These are phyloP conservation scores for Extremus antarcticus DNA, from an alignment of 495 filamentous ascomycete species.

Conservation along the genomic window DNA sequence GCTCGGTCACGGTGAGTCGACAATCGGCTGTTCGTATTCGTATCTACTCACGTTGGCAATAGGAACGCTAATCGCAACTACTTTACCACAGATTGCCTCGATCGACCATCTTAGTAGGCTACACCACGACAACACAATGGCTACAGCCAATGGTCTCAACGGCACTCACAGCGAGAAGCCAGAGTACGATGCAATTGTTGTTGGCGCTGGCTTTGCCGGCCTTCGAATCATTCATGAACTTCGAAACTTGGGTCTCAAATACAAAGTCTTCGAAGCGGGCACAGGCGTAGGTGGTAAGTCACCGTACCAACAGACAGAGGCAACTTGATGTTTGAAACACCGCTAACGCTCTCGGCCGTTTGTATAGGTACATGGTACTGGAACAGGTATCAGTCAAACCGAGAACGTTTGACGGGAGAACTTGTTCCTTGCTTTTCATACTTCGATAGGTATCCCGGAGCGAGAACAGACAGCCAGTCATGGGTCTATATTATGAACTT, in stretches of 20 bases:
- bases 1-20: no score
- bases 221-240: conserved; percentile 1
- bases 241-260: background rate
- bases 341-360: no score
- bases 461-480: conserved; percentile 33
- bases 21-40: no score
- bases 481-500: conserved; percentile 27
- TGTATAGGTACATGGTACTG: conserved; percentile 20
- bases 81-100: background rate
- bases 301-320: no score
- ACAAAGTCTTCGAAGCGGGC: conserved; percentile 17
- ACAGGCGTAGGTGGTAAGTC: conserved; percentile 11
- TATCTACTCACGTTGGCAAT: no score
- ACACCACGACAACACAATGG: background rate
- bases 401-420: no score
- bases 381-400: conserved; percentile 5
- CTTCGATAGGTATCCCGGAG: conserved; percentile 5
- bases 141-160: background rate
- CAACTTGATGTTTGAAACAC: no score
- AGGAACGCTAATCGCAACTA: no score
- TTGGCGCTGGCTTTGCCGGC: conserved; percentile 8
- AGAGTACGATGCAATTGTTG: conserved; percentile 5
- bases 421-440: background rate
- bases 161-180: background rate
- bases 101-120: background rate